phyloP scores from a whole-genome alignment of 176 grass and related monocot genomes.

The Canna indica region DNA sequence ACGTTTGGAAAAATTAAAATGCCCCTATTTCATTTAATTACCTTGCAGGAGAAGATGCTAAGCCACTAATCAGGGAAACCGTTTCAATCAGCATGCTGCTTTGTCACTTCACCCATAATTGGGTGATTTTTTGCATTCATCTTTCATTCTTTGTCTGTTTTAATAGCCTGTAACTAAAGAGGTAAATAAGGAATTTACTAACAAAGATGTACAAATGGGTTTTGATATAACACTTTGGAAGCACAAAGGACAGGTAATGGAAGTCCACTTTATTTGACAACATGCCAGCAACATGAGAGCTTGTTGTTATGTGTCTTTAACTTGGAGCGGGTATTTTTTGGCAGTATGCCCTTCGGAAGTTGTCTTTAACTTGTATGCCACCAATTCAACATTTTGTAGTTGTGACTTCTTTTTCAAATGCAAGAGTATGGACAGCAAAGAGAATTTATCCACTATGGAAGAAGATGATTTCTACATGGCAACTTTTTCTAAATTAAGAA shows the following conservation, averaged over 20 bases:
- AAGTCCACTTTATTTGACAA: conserved; percentile 15
- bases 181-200: conserved; percentile 57
- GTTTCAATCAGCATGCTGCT: neutral
- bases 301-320: neutral
- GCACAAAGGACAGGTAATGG: conserved; percentile 80
- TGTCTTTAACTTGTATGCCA: conserved; percentile 31
- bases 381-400: neutral
- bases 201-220: conserved; percentile 79
- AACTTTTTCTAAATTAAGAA: neutral
- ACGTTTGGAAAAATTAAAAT: neutral
- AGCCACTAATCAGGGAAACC: neutral
- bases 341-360: conserved; percentile 89
- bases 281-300: neutral
- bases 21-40: neutral
- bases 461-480: conserved; percentile 6
- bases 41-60: neutral
- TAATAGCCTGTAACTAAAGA: conserved; percentile 67
- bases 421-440: conserved; percentile 29
- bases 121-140: neutral
- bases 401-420: neutral
- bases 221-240: conserved; percentile 76
- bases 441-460: conserved; percentile 27
- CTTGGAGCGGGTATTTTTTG: conserved; percentile 13
- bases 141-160: conserved; percentile 21
- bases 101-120: neutral